Base-by-base conservation (phyloP, 2,329 filamentous ascomycete genomes). In the Mariannaea elegans region DNA sequence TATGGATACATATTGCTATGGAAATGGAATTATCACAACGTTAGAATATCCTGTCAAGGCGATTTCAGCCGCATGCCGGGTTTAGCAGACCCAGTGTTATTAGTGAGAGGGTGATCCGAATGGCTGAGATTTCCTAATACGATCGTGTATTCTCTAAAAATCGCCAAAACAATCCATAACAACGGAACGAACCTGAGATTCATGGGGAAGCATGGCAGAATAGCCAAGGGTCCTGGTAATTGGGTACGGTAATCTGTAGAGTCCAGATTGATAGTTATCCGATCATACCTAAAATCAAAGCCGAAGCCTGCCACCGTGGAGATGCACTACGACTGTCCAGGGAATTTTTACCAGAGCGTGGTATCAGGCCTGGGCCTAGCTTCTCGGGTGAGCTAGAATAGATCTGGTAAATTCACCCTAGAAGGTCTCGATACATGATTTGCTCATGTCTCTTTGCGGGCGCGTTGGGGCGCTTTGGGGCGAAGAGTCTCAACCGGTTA, bases 161-260 rank as follows among this genome's bases (percentile, higher is more conserved):
- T 23, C 44, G 27, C 7, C 29, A 54, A 44, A 42, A 36, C 18
- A 49, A 54, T 32, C 49, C n/a, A n/a, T n/a, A 29, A 19, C 29
- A 54, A 48, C 38, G 24, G 49, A 54, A 23, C 21, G 48, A 59
- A 59, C 49, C 44, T 49, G 39, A 49, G 49, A 45, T 29, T 21
- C 39, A 32, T 14, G 14, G 18, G 14, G 31, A 38, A 14, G 23
- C 9, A 36, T 42, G 49, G 44, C 44, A 42, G 53, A 31, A 41
- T 41, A 42, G 56, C 41, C 42, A 21, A 39, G 27, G 42, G 41
- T 34, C 16, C 31, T 24, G 24, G 55, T 34, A 29, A 46, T 41
- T 52, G 23, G 29, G 9, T 9, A 27, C 24, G n/a, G n/a, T n/a
- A n/a, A n/a, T n/a, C n/a, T n/a, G n/a, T n/a, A n/a, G n/a, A n/a